Base-by-base conservation (phyloP, 2,329 filamentous ascomycete species). In the Fusarium sp. region DNA sequence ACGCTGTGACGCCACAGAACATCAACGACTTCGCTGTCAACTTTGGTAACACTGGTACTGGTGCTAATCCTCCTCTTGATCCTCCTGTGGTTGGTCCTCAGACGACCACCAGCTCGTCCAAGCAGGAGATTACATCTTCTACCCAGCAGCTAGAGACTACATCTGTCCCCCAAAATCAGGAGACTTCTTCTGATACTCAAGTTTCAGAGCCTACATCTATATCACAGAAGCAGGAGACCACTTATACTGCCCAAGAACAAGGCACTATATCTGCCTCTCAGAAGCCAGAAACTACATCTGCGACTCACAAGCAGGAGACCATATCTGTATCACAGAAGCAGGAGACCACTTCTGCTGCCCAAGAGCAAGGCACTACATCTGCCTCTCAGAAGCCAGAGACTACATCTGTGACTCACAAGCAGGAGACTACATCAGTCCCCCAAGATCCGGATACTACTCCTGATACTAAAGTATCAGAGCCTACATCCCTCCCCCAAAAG, bases 41-140 rank as follows among this genome's bases (percentile, higher is more conserved):
- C 30, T 65, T 65, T n/a, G 60, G 60, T 1, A 65, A 65, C 4
- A 45, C n/a, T 0, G 62, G 62, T 1, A 65, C 47, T 4, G 60
- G 60, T 13, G 62, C 47, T 24, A 65, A 65, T 22, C 62, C 62
- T 41, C 60, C 62, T 20, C 47, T 65, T 13, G 33, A 41, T 7
- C 55, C 55, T 10, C 54, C 54, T n/a, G 13, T 10, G 6, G 45
- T 39, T 0, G 35, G 22, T 6, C 33, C 62, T 0, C 39, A 31
- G 22, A 47, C 39, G 7, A 65, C 60, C 6, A 58, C 9, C 2
- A 26, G 24, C 26, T 47, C 31, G 28, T 18, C 39, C 5, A 3
- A 7, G n/a, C 54, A 35, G 10, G 10, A 56, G 54, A 35, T 8
- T 6, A 39, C 35, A 3, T 31, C 36, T 2, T 12, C 35, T 13